Evolutionary conservation across 2,329 filamentous ascomycete genomes (phyloP).

Genomic region (Bimuria novae-zelandiae): DNA sequence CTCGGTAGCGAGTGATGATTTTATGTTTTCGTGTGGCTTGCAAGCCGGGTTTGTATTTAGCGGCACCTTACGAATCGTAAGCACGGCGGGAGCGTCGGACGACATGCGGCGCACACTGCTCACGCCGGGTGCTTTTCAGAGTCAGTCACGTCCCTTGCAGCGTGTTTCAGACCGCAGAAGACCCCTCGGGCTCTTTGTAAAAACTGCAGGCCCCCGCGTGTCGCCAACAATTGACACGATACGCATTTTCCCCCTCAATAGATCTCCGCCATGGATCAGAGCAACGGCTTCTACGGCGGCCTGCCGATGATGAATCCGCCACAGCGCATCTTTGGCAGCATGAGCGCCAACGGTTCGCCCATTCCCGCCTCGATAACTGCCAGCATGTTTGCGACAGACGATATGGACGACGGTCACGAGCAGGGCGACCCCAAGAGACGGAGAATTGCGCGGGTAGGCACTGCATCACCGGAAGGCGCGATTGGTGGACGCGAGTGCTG

Average conservation of each 20-base stretch:
- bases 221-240: conserved; percentile 4
- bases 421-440: conserved; percentile 78
- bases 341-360: conserved; percentile 43
- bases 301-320: conserved; percentile 47
- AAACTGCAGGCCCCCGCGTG: conserved; percentile 4
- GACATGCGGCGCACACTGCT: conserved; percentile 10
- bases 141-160: neutral
- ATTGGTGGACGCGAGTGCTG: conserved; percentile 19
- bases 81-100: conserved; percentile 3
- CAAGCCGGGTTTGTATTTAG: neutral
- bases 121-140: conserved; percentile 3
- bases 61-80: neutral
- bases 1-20: neutral
- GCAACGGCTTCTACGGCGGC: conserved; percentile 39
- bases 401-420: conserved; percentile 61
- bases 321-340: conserved; percentile 47
- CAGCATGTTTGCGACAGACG: conserved; percentile 54
- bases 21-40: conserved; percentile 1
- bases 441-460: conserved; percentile 78
- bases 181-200: neutral
- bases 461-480: conserved; percentile 9
- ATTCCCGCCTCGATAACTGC: conserved; percentile 36
- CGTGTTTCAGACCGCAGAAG: conserved; percentile 5
- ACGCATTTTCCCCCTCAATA: neutral
- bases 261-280: conserved; percentile 37